Base-by-base conservation (phyloP, 2,329 filamentous ascomycete genomes). In the Dactylellina cionopaga region DNA sequence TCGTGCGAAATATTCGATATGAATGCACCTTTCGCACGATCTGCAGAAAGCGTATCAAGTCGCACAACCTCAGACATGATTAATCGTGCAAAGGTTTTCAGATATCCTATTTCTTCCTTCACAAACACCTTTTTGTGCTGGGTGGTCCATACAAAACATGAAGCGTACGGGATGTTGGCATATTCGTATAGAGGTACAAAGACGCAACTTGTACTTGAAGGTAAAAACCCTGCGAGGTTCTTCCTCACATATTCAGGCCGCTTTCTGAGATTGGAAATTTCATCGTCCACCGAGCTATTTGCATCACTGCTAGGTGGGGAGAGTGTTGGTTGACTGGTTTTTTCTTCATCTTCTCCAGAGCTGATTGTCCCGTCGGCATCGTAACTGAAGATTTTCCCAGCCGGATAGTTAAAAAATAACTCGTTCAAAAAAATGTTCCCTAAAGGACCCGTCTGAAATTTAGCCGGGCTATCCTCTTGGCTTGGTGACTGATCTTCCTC, bases 1-100 rank as follows among this genome's bases (percentile, higher is more conserved):
- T 89, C 87, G 75, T 89, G 87, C 2, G 84, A 87, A 4, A 89
- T 83, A 0, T 84, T 87, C 0, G 85, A 84, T 5, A 89, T 82
- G 33, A 87, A 84, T 64, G 88, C 85, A 1, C 83, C 83, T 76
- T 87, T 88, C 41, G 85, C 85, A 56, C 80, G 83, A 31, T 83
- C 81, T 0, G 81, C 80, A 7, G 31, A 74, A 35, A 55, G 78
- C 0, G 84, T 84, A 66, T 87, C 84, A 47, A 86, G 71, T 1
- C 84, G 81, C 0, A 83, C 82, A 0, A 88, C 80, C 58, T 89
- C 86, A 0, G 84, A 82, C 81, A 87, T 87, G 13, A 86, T 84
- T 0, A 84, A 83, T 58, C 84, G 83, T 0, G 83, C 83, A 71
- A 87, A 87, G 0, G 83, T 84, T 3, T 80, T 78, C 4, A 84